These are phyloP conservation scores for Alternaria triticimaculans DNA, from an alignment of 2,329 filamentous ascomycete species.

Conservation along the genomic window DNA sequence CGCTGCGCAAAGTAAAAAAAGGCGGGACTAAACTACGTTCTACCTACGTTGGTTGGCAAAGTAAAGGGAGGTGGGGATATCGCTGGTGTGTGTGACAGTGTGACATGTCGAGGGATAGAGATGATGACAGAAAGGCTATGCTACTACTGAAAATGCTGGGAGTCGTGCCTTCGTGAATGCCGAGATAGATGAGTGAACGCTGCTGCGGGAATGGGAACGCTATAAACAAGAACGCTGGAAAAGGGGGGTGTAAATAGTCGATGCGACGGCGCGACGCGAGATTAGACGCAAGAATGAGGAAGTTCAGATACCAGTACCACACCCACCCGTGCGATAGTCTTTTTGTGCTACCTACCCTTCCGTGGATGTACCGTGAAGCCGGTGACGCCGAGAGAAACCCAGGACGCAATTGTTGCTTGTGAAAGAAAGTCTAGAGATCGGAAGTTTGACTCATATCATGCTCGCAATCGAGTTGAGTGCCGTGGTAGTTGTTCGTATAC, in stretches of 20 bases:
- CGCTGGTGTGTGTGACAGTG: not conserved
- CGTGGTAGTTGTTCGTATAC: slow-evolving; percentile 38
- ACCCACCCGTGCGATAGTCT: not conserved
- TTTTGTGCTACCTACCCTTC: not conserved
- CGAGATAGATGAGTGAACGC: not conserved
- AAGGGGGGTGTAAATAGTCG: not conserved
- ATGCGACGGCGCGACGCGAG: not conserved
- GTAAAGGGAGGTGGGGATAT: not conserved
- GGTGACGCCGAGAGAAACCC: not conserved
- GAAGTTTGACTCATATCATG: slow-evolving; percentile 35
- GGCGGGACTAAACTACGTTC: not conserved
- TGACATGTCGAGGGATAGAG: not conserved
- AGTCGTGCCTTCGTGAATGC: slow-evolving; percentile 29
- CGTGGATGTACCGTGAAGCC: not conserved
- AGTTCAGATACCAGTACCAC: not conserved
- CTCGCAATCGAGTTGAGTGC: slow-evolving; percentile 45
- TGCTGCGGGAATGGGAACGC: not conserved
- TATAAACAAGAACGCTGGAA: slow-evolving; percentile 13
- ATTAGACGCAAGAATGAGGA: not conserved
- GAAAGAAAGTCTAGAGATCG: not conserved
- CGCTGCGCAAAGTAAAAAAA: not conserved
- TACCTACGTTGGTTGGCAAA: not conserved
- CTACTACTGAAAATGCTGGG: slow-evolving; percentile 19
- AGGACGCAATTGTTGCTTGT: not conserved
- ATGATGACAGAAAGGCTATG: not conserved